Conservation (phyloP, 306 rosid species). For the Canavalia ensiformis region DNA sequence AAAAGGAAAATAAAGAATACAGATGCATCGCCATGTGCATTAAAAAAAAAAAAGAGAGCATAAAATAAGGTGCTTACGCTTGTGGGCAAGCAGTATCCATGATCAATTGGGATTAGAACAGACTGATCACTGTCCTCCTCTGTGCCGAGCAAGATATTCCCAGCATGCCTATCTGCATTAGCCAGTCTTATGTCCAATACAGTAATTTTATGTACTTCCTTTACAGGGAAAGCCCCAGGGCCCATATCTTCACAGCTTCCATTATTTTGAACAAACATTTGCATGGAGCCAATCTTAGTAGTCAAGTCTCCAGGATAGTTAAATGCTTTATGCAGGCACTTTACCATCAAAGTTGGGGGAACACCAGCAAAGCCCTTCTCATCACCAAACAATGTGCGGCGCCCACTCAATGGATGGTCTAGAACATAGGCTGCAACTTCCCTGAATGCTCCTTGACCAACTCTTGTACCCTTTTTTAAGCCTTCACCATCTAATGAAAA, state of each 20-base stretch:
- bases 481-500: slow-evolving; percentile 84
- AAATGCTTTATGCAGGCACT: slow-evolving; percentile 68
- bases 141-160: slow-evolving; percentile 75
- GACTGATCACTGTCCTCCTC: slow-evolving; percentile 58
- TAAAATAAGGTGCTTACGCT: slow-evolving; percentile 63
- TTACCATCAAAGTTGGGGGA: slow-evolving; percentile 80
- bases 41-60: slow-evolving; percentile 34
- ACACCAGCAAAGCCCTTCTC: slow-evolving; percentile 85
- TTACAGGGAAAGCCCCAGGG: slow-evolving; percentile 75
- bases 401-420: slow-evolving; percentile 79
- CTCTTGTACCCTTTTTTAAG: slow-evolving; percentile 85
- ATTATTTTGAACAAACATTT: slow-evolving; percentile 75
- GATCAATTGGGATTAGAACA: slow-evolving; percentile 86
- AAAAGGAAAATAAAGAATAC: not conserved
- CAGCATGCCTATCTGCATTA: slow-evolving; percentile 92
- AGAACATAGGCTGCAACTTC: slow-evolving; percentile 93
- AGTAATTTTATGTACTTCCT: slow-evolving; percentile 88
- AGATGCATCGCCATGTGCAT: slow-evolving; percentile 22
- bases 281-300: slow-evolving; percentile 87
- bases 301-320: slow-evolving; percentile 66
- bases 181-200: slow-evolving; percentile 88
- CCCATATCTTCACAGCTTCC: slow-evolving; percentile 97
- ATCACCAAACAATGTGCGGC: slow-evolving; percentile 57
- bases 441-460: slow-evolving; percentile 90
- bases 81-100: slow-evolving; percentile 92